These are phyloP conservation scores for Kodamaea alishanica DNA, from an alignment of 1,139 yeast species.

Conservation along the genomic window DNA sequence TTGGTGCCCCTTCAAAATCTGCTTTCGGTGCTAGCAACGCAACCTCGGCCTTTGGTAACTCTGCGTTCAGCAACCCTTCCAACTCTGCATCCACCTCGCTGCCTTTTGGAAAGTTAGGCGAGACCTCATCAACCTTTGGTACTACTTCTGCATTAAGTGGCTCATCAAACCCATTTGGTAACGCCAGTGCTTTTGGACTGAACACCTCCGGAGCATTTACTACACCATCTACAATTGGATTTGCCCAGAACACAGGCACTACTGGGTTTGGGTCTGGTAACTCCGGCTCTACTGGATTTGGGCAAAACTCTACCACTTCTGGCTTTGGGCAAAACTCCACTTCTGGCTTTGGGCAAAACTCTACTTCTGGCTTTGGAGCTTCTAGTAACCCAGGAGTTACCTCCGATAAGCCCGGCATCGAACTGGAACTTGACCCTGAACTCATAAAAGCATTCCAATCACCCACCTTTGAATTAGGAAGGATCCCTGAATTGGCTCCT, in stretches of 20 bases:
- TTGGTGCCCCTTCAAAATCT: slow-evolving; percentile 1
- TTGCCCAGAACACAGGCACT: slow-evolving; percentile 5
- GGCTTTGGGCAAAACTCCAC: slow-evolving; percentile 1
- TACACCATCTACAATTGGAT: not conserved
- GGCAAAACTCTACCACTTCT: slow-evolving; percentile 4
- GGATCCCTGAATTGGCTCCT: slow-evolving; percentile 78
- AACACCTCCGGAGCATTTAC: slow-evolving; percentile 9
- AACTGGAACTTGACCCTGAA: slow-evolving; percentile 31
- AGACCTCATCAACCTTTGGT: slow-evolving; percentile 11
- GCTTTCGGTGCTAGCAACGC: not conserved
- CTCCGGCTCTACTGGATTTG: slow-evolving; percentile 5
- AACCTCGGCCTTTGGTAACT: slow-evolving; percentile 9
- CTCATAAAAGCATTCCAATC: slow-evolving; percentile 52
- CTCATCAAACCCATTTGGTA: slow-evolving; percentile 1
- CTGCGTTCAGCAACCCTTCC: not conserved
- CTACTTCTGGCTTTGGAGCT: not conserved
- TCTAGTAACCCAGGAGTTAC: too few species aligned
- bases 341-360: not conserved
- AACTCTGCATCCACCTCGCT: not conserved
- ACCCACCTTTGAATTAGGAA: slow-evolving; percentile 53
- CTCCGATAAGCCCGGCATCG: too few species aligned
- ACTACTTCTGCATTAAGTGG: slow-evolving; percentile 6
- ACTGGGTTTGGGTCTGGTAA: slow-evolving; percentile 10
- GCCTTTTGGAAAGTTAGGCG: not conserved
- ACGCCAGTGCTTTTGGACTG: slow-evolving; percentile 5